Evolutionary conservation across 2,329 filamentous ascomycete genomes (phyloP).

Genomic region (Sporothrix euskadiensis): DNA sequence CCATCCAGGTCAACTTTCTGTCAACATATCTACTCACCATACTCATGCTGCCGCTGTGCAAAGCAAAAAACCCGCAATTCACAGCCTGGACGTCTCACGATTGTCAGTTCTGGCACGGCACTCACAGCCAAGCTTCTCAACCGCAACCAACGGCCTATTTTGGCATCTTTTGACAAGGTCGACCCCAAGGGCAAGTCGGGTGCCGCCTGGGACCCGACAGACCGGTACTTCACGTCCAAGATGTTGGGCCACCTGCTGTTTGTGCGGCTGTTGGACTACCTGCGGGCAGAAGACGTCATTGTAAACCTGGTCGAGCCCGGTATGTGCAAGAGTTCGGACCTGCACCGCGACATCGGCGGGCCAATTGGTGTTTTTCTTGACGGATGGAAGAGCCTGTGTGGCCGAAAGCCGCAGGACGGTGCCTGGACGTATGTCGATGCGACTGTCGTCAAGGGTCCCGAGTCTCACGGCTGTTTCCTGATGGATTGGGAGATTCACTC

Average conservation of each 20-base stretch:
- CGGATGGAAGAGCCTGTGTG: slow-evolving; percentile 36
- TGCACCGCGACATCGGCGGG: slow-evolving; percentile 41
- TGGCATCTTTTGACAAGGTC: slow-evolving; percentile 17
- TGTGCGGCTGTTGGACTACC: slow-evolving; percentile 3
- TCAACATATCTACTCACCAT: slow-evolving; percentile 51
- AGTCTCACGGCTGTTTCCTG: slow-evolving; percentile 54
- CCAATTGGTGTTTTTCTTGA: slow-evolving; percentile 31
- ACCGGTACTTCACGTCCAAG: slow-evolving; percentile 26
- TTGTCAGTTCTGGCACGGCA: slow-evolving; percentile 37
- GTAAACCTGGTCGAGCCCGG: slow-evolving; percentile 20
- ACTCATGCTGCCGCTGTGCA: slow-evolving; percentile 50
- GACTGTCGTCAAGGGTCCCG: slow-evolving; percentile 46
- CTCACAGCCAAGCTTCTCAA: slow-evolving; percentile 31
- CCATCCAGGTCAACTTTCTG: slow-evolving; percentile 55
- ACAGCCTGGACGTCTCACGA: slow-evolving; percentile 35
- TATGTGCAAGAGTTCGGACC: slow-evolving; percentile 32
- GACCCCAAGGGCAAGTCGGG: neutral
- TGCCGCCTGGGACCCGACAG: slow-evolving; percentile 20
- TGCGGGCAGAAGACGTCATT: slow-evolving; percentile 26
- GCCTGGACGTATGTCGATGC: slow-evolving; percentile 52
- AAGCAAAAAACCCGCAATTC: slow-evolving; percentile 34
- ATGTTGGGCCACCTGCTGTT: slow-evolving; percentile 26
- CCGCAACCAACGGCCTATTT: slow-evolving; percentile 12
- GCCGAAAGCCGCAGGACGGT: slow-evolving; percentile 42
- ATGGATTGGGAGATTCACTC: slow-evolving; percentile 23